These are phyloP conservation scores for Pythium pyrilobum DNA, from an alignment of 352 stramenopile genomes.

Conservation along the genomic window DNA sequence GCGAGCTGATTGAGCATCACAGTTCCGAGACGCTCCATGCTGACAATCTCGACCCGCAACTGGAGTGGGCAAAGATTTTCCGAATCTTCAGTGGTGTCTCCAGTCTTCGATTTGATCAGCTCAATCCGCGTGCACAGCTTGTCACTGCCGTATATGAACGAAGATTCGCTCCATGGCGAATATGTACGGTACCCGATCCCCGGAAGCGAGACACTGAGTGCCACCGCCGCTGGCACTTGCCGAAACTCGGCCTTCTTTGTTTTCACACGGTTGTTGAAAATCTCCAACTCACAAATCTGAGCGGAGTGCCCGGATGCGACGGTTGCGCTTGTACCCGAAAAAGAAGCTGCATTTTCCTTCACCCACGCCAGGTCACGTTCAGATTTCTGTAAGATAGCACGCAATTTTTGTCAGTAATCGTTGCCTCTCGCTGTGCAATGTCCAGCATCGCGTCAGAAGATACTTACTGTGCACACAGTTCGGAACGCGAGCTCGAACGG, in stretches of 20 bases:
- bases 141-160: conserved; percentile 68
- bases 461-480: conserved; percentile 61
- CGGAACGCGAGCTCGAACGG: conserved; percentile 69
- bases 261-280: conserved; percentile 41
- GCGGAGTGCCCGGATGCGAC: conserved; percentile 52
- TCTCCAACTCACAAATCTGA: conserved; percentile 64
- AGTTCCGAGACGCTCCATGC: conserved; percentile 8
- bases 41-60: conserved; percentile 21
- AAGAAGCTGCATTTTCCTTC: conserved; percentile 56
- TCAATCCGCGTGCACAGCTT: conserved; percentile 65
- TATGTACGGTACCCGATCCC: conserved; percentile 50
- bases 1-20: conserved; percentile 24
- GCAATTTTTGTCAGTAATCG: too few species aligned
- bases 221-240: conserved; percentile 61
- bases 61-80: conserved; percentile 5
- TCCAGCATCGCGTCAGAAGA: too few species aligned
- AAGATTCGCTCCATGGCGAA: conserved; percentile 45
- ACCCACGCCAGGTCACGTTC: conserved; percentile 59
- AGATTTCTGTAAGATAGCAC: conserved; percentile 38
- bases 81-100: neutral
- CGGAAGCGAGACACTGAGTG: conserved; percentile 66
- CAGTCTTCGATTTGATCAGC: conserved; percentile 26
- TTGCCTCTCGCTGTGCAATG: too few species aligned
- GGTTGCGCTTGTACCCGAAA: conserved; percentile 48
- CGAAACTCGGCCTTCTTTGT: too few species aligned